Evolutionary conservation across 2,329 filamentous ascomycete genomes (phyloP).

Genomic region (Ophiocordyceps camponoti-rufipedis): DNA sequence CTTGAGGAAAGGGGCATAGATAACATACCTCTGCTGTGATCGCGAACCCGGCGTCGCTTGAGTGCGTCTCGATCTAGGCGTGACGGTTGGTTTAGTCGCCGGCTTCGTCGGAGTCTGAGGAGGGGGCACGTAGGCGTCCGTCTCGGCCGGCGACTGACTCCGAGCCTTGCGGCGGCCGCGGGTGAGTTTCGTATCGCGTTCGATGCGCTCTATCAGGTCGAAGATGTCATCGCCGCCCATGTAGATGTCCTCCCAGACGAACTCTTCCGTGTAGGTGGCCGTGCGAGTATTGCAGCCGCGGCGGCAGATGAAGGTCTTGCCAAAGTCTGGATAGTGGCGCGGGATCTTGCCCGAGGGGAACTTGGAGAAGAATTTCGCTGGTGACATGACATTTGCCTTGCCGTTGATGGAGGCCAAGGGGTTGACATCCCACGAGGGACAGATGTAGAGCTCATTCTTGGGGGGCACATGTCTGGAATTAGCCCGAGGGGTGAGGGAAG

Average conservation of each 20-base stretch:
- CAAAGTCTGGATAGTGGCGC: constrained; percentile 52
- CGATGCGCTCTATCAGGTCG: constrained; percentile 46
- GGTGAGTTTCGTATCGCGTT: constrained; percentile 54
- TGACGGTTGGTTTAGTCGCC: constrained; percentile 8
- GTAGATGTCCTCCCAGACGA: constrained; percentile 78
- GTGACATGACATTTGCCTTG: constrained; percentile 65
- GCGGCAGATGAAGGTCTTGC: constrained; percentile 79
- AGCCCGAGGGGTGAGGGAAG: too few relatives aligned
- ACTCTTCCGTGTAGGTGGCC: constrained; percentile 81
- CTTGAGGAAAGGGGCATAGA: not conserved
- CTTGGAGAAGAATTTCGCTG: constrained; percentile 42
- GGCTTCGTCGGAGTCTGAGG: constrained; percentile 20
- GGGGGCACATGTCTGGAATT: too few relatives aligned
- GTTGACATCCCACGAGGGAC: constrained; percentile 72
- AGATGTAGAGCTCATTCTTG: constrained; percentile 83
- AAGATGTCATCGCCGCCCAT: constrained; percentile 45
- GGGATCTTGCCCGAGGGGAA: constrained; percentile 64
- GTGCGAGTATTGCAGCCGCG: constrained; percentile 79
- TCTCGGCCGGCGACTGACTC: constrained; percentile 14
- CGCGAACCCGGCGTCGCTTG: constrained; percentile 14
- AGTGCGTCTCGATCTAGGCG: constrained; percentile 13
- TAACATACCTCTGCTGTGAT: constrained; percentile 10
- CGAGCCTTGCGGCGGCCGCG: constrained; percentile 13
- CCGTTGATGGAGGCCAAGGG: constrained; percentile 79
- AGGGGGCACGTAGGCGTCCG: constrained; percentile 13